A percentile compares a stretch with the other conserved stretches of the same genome.
These are phyloP conservation scores for Phytophthora sp. DNA, from an alignment of 352 stramenopile species.

Conservation along the genomic window DNA sequence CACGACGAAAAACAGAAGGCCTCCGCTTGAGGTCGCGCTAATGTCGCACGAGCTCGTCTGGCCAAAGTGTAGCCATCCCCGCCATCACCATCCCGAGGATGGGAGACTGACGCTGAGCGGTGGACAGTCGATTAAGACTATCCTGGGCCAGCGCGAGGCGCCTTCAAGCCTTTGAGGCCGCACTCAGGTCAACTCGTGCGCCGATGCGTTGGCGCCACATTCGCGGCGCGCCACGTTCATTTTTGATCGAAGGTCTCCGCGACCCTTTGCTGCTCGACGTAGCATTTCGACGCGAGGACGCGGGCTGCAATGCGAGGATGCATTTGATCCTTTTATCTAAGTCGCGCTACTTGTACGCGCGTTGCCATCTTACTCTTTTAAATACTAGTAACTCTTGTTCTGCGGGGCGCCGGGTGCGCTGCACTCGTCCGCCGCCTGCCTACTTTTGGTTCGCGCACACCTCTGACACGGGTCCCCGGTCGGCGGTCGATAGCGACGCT, in stretches of 20 bases:
- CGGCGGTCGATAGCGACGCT: constrained; percentile 46
- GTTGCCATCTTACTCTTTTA: constrained; percentile 13
- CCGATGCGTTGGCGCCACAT: not conserved
- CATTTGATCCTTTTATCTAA: constrained; percentile 23
- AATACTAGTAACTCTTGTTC: constrained; percentile 39
- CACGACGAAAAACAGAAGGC: no score
- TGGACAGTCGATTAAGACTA: not conserved
- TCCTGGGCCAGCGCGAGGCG: not conserved
- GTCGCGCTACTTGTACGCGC: not conserved
- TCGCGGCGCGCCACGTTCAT: not conserved
- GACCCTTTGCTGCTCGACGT: not conserved
- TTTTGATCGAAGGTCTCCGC: no score
- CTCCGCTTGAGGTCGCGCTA: constrained; percentile 21
- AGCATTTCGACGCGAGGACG: constrained; percentile 7
- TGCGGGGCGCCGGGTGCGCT: constrained; percentile 1
- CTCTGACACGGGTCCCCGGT: constrained; percentile 39
- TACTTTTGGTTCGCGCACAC: constrained; percentile 51
- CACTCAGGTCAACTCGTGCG: no score
- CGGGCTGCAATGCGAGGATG: not conserved
- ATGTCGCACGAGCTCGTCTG: not conserved
- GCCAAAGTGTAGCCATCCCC: constrained; percentile 4
- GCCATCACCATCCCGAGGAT: not conserved
- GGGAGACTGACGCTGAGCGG: not conserved
- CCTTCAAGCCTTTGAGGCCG: no score
- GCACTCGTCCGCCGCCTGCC: constrained; percentile 1